A percentile compares a stretch with the other conserved stretches of the same genome.
phyloP scores from a whole-genome alignment of 768 basidiomycete species.

The Boletus vermiculosoides region DNA sequence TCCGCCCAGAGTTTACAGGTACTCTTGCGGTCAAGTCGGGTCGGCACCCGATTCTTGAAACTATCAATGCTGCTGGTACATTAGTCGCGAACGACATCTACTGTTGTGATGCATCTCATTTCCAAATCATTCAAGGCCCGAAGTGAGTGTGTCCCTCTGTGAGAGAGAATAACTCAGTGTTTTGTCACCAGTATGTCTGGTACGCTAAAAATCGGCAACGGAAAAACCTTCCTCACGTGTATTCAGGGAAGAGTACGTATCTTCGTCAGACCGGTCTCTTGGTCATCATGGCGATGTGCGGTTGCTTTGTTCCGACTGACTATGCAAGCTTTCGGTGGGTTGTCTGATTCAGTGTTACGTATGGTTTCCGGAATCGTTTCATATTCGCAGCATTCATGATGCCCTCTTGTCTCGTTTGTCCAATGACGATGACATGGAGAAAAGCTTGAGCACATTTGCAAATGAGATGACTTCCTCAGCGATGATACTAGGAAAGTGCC shows the following conservation, averaged over 20 bases:
- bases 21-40: constrained; percentile 88
- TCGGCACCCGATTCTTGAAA: constrained; percentile 85
- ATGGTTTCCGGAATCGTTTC: not conserved
- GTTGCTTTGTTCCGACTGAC: constrained; percentile 90
- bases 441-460: constrained; percentile 90
- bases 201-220: constrained; percentile 2
- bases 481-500: constrained; percentile 74
- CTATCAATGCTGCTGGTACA: constrained; percentile 59
- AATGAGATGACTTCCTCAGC: constrained; percentile 91
- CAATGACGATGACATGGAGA: constrained; percentile 92
- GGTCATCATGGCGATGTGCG: constrained; percentile 83
- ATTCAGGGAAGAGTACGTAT: constrained; percentile 87
- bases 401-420: constrained; percentile 83
- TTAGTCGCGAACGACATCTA: constrained; percentile 91
- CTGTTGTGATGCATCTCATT: constrained; percentile 77
- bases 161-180: not conserved
- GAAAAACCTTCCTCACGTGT: not conserved
- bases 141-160: constrained; percentile 51
- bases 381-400: constrained; percentile 64
- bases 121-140: constrained; percentile 91
- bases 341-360: not conserved
- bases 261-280: constrained; percentile 84
- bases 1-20: constrained; percentile 88
- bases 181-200: constrained; percentile 57
- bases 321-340: constrained; percentile 83